Evolutionary conservation across 1,139 yeast species (phyloP).

Genomic region (Geotrichum fermentans): DNA sequence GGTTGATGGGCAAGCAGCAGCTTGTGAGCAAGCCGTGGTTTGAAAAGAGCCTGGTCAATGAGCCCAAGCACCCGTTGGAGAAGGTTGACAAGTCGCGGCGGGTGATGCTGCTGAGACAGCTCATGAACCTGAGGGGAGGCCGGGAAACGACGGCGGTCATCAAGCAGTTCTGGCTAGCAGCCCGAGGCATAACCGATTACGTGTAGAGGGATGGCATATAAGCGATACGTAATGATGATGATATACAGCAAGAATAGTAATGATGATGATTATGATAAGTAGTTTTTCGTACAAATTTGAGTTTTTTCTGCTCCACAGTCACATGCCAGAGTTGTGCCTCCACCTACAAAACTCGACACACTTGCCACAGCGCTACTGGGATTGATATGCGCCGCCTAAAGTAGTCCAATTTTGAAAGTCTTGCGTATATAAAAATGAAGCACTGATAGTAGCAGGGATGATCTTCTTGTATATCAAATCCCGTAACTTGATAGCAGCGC

Average conservation of each 20-base stretch:
- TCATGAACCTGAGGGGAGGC: slow-evolving; percentile 61
- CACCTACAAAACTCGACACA: no score
- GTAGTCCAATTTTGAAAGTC: no score
- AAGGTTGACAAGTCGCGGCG: slow-evolving; percentile 28
- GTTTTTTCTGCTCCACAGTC: no score
- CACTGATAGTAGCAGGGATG: no score
- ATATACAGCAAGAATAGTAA: background rate
- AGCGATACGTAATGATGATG: background rate
- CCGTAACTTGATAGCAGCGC: no score
- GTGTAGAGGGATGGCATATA: background rate
- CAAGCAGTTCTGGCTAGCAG: slow-evolving; percentile 58
- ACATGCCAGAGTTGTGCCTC: no score
- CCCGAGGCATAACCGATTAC: slow-evolving; percentile 38
- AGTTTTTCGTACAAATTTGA: no score
- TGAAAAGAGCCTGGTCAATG: slow-evolving; percentile 36
- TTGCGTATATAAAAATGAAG: no score
- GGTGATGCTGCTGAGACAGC: slow-evolving; percentile 46
- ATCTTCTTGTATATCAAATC: no score
- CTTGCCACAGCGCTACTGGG: no score
- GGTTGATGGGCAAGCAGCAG: slow-evolving; percentile 51
- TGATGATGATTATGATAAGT: background rate
- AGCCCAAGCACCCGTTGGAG: slow-evolving; percentile 30
- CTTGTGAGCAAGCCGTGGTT: slow-evolving; percentile 47
- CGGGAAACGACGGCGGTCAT: slow-evolving; percentile 54
- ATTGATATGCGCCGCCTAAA: no score